These are phyloP conservation scores for Aspergillus sp. DNA, from an alignment of 2,329 filamentous ascomycete genomes.

Conservation along the genomic window DNA sequence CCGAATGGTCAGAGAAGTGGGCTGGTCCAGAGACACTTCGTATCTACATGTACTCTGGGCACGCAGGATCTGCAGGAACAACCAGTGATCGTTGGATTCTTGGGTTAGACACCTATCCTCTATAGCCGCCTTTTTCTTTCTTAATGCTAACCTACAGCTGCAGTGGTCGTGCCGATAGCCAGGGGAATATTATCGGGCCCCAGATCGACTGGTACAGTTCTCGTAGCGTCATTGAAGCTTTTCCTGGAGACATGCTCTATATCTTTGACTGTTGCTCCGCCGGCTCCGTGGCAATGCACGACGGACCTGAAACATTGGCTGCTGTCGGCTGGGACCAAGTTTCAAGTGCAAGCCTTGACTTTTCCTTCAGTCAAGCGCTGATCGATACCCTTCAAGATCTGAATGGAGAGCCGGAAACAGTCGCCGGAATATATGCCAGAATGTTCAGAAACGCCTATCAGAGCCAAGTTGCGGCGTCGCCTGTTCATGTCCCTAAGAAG, in stretches of 20 bases:
- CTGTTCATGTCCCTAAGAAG: slow-evolving; percentile 4
- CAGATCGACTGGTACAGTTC: slow-evolving; percentile 1
- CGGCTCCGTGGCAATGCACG: slow-evolving; percentile 1
- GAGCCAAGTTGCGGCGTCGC: slow-evolving; percentile 3
- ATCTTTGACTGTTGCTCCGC: slow-evolving; percentile 6
- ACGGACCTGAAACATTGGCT: slow-evolving; percentile 4
- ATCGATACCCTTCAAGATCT: slow-evolving; percentile 2
- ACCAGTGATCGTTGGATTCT: too few relatives aligned
- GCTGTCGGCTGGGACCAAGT: slow-evolving; percentile 5
- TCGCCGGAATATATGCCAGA: slow-evolving; percentile 1
- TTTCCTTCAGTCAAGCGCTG: slow-evolving; percentile 5
- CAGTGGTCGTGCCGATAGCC: background rate
- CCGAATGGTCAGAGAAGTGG: background rate
- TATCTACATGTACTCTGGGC: slow-evolving; percentile 7
- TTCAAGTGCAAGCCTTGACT: slow-evolving; percentile 8
- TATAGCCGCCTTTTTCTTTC: too few relatives aligned
- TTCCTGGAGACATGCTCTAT: slow-evolving; percentile 1
- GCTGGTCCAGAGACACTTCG: slow-evolving; percentile 1
- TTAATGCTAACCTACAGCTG: background rate
- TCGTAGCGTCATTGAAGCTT: background rate
- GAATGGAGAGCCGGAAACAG: slow-evolving; percentile 1
- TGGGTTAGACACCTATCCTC: too few relatives aligned
- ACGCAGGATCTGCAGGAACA: slow-evolving; percentile 1
- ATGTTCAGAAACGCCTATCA: slow-evolving; percentile 2
- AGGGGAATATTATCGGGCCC: slow-evolving; percentile 1